These are phyloP conservation scores for Podaxis sp. DNA, from an alignment of 768 basidiomycete genomes.

Conservation along the genomic window DNA sequence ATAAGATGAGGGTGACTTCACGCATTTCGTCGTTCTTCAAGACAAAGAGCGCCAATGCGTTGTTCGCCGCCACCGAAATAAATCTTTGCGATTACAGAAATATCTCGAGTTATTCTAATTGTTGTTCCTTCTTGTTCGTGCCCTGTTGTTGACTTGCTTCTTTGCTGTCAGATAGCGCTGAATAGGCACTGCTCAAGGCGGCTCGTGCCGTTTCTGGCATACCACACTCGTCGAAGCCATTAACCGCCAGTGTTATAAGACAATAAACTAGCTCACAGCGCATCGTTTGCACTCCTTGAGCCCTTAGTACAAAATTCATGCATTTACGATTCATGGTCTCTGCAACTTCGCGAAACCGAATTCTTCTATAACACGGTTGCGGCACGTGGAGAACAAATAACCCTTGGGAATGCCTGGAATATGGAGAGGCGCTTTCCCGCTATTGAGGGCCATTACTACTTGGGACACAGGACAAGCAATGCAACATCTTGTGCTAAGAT, in stretches of 20 bases:
- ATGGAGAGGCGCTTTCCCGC: neutral
- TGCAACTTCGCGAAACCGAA: constrained; percentile 72
- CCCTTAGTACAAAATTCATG: constrained; percentile 40
- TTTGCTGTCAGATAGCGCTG: constrained; percentile 51
- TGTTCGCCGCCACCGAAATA: constrained; percentile 68
- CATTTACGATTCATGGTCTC: constrained; percentile 54
- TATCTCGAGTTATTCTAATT: constrained; percentile 78
- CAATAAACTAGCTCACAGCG: constrained; percentile 85
- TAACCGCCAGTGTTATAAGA: constrained; percentile 77
- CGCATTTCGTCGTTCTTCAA: constrained; percentile 79
- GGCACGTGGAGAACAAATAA: neutral
- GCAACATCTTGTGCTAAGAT: neutral
- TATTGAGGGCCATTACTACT: neutral
- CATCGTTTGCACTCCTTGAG: constrained; percentile 58
- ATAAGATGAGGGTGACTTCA: constrained; percentile 66
- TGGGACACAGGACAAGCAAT: neutral
- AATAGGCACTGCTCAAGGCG: constrained; percentile 62
- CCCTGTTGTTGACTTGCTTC: constrained; percentile 8
- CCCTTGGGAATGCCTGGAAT: neutral
- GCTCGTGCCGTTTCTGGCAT: constrained; percentile 71
- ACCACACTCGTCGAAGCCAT: constrained; percentile 58
- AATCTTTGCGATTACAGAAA: constrained; percentile 58
- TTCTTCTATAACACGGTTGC: constrained; percentile 66
- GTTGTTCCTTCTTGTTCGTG: constrained; percentile 24
- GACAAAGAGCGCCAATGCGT: constrained; percentile 52